A percentile compares a stretch with the other conserved stretches of the same genome.
These are phyloP conservation scores for Glonium stellatum DNA, from an alignment of 495 filamentous ascomycete species.

Conservation along the genomic window DNA sequence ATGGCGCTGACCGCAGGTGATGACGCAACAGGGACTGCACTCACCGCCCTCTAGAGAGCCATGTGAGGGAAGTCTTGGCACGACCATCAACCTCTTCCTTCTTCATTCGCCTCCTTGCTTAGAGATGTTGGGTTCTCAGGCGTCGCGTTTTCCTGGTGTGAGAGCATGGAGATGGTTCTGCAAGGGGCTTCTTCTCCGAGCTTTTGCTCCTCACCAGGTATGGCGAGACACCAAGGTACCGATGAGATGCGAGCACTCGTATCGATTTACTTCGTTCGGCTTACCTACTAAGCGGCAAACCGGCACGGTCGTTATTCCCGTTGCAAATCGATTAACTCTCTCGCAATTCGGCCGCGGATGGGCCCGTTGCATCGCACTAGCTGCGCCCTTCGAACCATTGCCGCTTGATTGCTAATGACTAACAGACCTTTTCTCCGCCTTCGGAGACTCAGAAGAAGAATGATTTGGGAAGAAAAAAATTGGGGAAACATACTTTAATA, in stretches of 20 bases:
- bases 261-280: background rate
- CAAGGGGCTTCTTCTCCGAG: too few species aligned
- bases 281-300: slow-evolving; percentile 1
- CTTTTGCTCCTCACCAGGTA: background rate
- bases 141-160: too few species aligned
- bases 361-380: background rate
- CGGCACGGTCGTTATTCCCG: slow-evolving; percentile 3
- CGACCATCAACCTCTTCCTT: too few species aligned
- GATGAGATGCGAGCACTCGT: background rate
- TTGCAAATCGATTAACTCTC: background rate
- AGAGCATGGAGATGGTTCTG: too few species aligned
- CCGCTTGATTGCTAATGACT: background rate
- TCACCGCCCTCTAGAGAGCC: too few species aligned
- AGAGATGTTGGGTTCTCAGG: too few species aligned
- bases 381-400: background rate
- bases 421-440: background rate
- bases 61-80: too few species aligned
- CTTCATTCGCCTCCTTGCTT: too few species aligned
- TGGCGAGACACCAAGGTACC: background rate
- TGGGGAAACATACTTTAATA: background rate
- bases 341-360: slow-evolving; percentile 1
- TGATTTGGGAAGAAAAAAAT: background rate
- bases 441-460: background rate
- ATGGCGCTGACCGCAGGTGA: too few species aligned
- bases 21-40: too few species aligned